Base-by-base conservation (phyloP, 495 filamentous ascomycete species). In the Penicillium daleae region DNA sequence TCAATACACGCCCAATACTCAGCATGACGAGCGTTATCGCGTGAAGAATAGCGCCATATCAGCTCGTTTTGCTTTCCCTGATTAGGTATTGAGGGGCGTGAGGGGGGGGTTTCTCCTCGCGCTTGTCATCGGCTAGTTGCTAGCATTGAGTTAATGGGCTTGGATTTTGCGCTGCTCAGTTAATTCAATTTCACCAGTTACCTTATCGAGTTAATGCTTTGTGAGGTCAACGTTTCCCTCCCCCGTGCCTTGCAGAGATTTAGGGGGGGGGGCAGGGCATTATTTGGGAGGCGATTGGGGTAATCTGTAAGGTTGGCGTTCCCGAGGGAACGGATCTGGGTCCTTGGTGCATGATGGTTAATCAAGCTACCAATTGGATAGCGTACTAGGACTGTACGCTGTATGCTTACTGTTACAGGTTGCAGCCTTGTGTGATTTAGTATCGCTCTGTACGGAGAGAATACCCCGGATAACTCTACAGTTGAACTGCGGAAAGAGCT, bases 261-360 rank as follows among this genome's bases (percentile, higher is more conserved):
- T 46, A 0, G 19, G 19, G 42, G 42, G 42, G 8, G 2, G 7
- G 19, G 19, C 21, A 19, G 56, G 29, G n/a, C 42, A 32, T 29
- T 37, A 15, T 17, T 31, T 46, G 2, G 24, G 46, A 21, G 42
- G 9, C 29, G 19, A 42, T 42, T 32, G 42, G 32, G 29, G 19
- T 24, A 19, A 26, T 21, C 15, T 31, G n/a, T 19, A 37, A 12
- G 42, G 37, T n/a, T n/a, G 57, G 57, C 57, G 44, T 4, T 51
- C 57, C 57, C 57, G 57, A 31, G 31, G 44, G 19, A 50, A n/a
- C 21, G 57, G 57, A 22, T 50, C 31, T 50, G 57, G 57, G 42
- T 26, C 22, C 8, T 26, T 21, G 12, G 19, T 46, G 24, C 8
- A 3, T 46, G 42, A 46, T 24, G 42, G 42, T 46, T 46, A 46